Base-by-base conservation (phyloP, 352 stramenopile species). In the Phytophthora parvispora region DNA sequence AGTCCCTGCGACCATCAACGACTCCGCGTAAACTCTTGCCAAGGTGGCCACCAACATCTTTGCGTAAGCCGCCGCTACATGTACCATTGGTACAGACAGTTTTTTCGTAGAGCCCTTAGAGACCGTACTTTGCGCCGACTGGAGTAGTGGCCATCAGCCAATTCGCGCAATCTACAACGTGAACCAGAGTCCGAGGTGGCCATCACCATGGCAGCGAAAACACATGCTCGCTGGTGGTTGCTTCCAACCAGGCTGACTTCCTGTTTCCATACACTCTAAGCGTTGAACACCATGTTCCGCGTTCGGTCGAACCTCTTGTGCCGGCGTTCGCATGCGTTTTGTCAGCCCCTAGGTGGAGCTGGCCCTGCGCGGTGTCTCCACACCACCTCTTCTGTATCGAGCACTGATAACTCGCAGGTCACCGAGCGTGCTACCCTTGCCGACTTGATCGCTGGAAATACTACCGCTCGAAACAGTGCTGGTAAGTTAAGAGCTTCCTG, bases 401-500 rank as follows among this genome's bases (percentile, higher is more conserved):
- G 16, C 2, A 1, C 16, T 20, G 38, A 45, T 18, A 45, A 45
- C 16, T 2, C 1, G 47, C 24, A 53, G 47, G 13, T 2, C 8
- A 31, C 10, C 6, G 36, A 89, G 59, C 81, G 73, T 54, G 75
- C 71, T 60, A 84, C 74, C 69, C 64, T 93, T 58, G 79, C 71
- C 61, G 83, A 93, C 27, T 75, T 93, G 38, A 32, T 93, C 25
- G 64, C 66, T 10, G 79, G 81, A 54, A 88, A 89, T 48, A 77
- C 72, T 34, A 78, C 77, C 4, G 85, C 85, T 18, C 82, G 83
- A 27, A 89, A 90, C 76, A 84, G 81, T 72, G 83, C 86, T 48
- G 84, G 84, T 90, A 78, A 60, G 79, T 29, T 12, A 34, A 20
- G 7, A 45, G 6, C 38, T 45, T 45, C 38, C n/a, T 13, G 6